Conservation (phyloP, 345 rosid genomes). For the Camelina sativa region DNA sequence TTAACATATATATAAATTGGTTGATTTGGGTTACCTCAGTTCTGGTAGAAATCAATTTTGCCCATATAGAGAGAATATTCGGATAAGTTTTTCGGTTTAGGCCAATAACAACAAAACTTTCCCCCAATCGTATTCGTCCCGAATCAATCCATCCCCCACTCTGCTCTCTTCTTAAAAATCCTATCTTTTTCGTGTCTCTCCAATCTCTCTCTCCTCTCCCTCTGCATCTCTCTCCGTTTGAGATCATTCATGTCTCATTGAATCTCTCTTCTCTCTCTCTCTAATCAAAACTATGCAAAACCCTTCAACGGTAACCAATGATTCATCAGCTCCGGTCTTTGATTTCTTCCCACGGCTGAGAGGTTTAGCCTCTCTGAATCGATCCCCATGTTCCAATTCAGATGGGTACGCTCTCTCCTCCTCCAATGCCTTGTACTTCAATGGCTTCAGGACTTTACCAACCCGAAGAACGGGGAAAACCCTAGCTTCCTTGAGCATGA, state of each 20-base stretch:
- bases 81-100: slow-evolving; percentile 34
- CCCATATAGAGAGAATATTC: slow-evolving; percentile 24
- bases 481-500: slow-evolving; percentile 59
- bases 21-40: slow-evolving; percentile 28
- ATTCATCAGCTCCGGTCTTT: slow-evolving; percentile 52
- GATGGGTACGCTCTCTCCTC: slow-evolving; percentile 59
- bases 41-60: slow-evolving; percentile 2
- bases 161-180: slow-evolving; percentile 23
- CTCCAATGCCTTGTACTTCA: slow-evolving; percentile 62
- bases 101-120: not conserved
- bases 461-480: slow-evolving; percentile 47
- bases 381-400: slow-evolving; percentile 42
- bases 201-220: slow-evolving; percentile 23
- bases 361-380: slow-evolving; percentile 51
- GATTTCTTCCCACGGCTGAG: slow-evolving; percentile 63
- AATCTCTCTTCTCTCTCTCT: slow-evolving; percentile 9
- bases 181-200: slow-evolving; percentile 24
- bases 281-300: slow-evolving; percentile 57
- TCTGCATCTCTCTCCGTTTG: not conserved
- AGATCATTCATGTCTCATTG: slow-evolving; percentile 25
- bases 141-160: slow-evolving; percentile 24
- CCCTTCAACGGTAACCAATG: slow-evolving; percentile 66
- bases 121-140: slow-evolving; percentile 14
- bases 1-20: slow-evolving; percentile 4
- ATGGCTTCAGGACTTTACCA: slow-evolving; percentile 40